Base-by-base conservation (phyloP, 2,329 filamentous ascomycete species). In the Cercospora nicotianae region DNA sequence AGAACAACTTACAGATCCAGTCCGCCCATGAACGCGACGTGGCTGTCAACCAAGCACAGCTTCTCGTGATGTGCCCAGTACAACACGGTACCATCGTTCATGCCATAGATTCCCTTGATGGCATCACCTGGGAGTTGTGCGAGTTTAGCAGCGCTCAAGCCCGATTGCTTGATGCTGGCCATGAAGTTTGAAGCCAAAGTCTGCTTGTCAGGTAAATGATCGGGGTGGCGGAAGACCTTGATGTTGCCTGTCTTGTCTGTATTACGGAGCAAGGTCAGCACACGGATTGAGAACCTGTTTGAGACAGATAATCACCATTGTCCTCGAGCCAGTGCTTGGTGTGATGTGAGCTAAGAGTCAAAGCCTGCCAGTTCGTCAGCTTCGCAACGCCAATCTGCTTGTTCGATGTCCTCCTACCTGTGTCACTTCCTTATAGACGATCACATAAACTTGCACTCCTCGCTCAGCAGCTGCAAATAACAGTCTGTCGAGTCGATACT, bases 1-100 rank as follows among this genome's bases (percentile, higher is more conserved):
- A 18, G 13, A 31, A 30, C 20, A 58, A 58, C 53, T 58, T 80
- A 97, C 75, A 96, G 84, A 79, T 97, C 93, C 1, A 97, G 82
- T 20, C 93, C 94, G 60, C 93, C 93, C 93, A 97, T 97, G 77
- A 97, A 97, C 2, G 90, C 93, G 65, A 90, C 83, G 9, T 84
- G 84, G n/a, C 90, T 87, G 77, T 97, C 93, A 16, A 97, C 82
- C 1, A 97, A 77, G 72, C 92, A 92, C 0, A 97, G 86, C 80
- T 97, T 97, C 81, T 97, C 93, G 74, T 97, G 93, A 74, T 97
- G 93, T 2, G 93, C 92, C 93, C 93, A 97, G 80, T 92, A 97
- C 1, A 97, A 81, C 10, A 96, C 90, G 1, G 93, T 87, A 72
- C 91, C 93, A 33, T 93, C 91, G 36, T 88, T 88, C 60, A 91